These are phyloP conservation scores for Diaporthe capsici DNA, from an alignment of 2,329 filamentous ascomycete species.

Conservation along the genomic window DNA sequence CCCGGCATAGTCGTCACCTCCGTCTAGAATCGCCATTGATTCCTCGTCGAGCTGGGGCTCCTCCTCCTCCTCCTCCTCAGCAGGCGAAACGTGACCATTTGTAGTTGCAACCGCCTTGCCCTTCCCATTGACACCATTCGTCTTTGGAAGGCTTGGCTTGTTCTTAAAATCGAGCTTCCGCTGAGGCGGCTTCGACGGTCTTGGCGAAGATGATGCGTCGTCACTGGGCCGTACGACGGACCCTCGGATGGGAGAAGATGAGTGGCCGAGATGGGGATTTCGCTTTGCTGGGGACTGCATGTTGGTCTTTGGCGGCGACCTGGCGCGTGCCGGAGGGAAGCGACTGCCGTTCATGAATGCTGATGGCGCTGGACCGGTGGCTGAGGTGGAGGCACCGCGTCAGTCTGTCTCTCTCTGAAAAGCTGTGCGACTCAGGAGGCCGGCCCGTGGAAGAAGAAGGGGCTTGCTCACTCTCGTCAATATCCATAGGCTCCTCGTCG, in stretches of 20 bases:
- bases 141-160: conserved; percentile 50
- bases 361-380: conserved; percentile 66
- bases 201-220: conserved; percentile 42
- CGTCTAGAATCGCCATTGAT: conserved; percentile 46
- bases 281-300: conserved; percentile 73
- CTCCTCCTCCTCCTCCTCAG: conserved; percentile 49
- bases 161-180: conserved; percentile 67
- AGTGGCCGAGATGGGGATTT: conserved; percentile 69
- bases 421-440: background rate
- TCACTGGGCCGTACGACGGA: conserved; percentile 51
- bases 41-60: conserved; percentile 47
- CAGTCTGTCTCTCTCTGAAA: conserved; percentile 1
- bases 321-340: conserved; percentile 61
- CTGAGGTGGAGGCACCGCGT: conserved; percentile 50
- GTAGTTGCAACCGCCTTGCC: conserved; percentile 41
- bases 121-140: conserved; percentile 47
- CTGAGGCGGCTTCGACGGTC: conserved; percentile 59
- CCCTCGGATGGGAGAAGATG: conserved; percentile 64
- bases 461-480: conserved; percentile 56
- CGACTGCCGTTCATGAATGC: conserved; percentile 66
- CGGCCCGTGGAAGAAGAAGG: conserved; percentile 15
- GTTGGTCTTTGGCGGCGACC: conserved; percentile 75
- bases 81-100: conserved; percentile 35
- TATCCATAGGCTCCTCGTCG: conserved; percentile 65
- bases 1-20: conserved; percentile 56